Evolutionary conservation across 768 basidiomycete species (phyloP), one percentile per base, ranked within the genome.

Genomic region (Russula earlei): DNA sequence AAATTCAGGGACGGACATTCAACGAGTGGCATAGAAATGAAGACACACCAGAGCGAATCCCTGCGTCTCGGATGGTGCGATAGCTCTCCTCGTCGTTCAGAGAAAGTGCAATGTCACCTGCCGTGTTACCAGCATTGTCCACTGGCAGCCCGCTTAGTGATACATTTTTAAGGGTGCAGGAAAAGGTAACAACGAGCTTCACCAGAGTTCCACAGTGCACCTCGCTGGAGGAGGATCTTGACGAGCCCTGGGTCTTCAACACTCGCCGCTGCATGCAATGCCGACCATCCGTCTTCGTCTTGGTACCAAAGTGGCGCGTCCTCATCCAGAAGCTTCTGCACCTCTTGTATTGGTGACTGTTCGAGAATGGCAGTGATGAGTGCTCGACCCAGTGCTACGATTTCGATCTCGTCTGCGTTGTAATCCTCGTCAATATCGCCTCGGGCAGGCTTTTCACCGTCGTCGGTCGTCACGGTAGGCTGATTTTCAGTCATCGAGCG

Each of bases 191-290:
- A 56, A 11, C 22, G 56, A 36, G 40, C 76, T 14, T 61, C 61
- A 82, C 91, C 82, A 63, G 88, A 78, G 69, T 94, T 96, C 96
- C 96, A 99, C 0, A 91, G 67, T 1, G 91, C 93, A 12, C 95
- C 93, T 53, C 80, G 76, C n/a, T 82, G 75, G 25, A 99, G 75
- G 33, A 98, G 74, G 6, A 77, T 65, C 51, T 77, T 77, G 11
- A 87, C 75, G 15, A 95, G 72, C n/a, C 75, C 73, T 2, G 75
- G 66, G 61, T 86, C 80, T 63, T 85, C 82, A 44, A 78, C 68
- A 62, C 86, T 91, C 1, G 83, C 87, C 12, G 90, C 95, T 15
- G 90, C 91, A 66, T 98, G 95, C 43, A 98, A 69, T 17, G 84
- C 77, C 5, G 91, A 91, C 60, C 83, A 84, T 0, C 92, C 93